Percentiles rank a stretch among this genome's conserved stretches.
Conservation (phyloP, 2,329 filamentous ascomycete species). For the Penicillium decumbens region DNA sequence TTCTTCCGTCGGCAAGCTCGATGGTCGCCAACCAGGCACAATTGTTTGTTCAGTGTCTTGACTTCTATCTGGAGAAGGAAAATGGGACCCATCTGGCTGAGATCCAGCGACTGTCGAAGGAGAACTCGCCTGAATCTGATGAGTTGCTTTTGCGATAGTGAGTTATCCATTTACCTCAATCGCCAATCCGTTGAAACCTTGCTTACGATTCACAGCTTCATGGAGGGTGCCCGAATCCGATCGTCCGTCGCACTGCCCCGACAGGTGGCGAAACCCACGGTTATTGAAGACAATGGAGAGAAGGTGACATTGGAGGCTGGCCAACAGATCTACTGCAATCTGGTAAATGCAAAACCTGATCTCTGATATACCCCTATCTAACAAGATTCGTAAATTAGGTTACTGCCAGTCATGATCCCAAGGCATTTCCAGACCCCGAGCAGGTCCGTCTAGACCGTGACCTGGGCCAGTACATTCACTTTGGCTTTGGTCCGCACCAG, state of each 20-base stretch:
- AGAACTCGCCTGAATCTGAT: slow-evolving; percentile 44
- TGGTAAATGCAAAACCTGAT: slow-evolving; percentile 26
- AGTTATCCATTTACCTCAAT: slow-evolving; percentile 11
- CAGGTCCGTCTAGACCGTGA: slow-evolving; percentile 59
- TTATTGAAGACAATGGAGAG: slow-evolving; percentile 34
- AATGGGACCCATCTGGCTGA: slow-evolving; percentile 47
- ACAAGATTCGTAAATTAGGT: slow-evolving; percentile 20
- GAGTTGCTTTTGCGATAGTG: slow-evolving; percentile 51
- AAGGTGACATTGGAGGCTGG: slow-evolving; percentile 34
- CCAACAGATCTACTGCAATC: slow-evolving; percentile 34
- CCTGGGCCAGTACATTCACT: slow-evolving; percentile 59
- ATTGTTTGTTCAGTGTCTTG: slow-evolving; percentile 54
- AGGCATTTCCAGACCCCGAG: slow-evolving; percentile 37
- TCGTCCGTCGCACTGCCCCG: slow-evolving; percentile 38
- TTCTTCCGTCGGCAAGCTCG: slow-evolving; percentile 55
- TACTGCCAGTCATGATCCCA: slow-evolving; percentile 34
- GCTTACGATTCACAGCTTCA: slow-evolving; percentile 30
- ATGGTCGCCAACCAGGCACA: slow-evolving; percentile 56
- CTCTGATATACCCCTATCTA: not conserved
- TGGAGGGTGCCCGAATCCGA: slow-evolving; percentile 39
- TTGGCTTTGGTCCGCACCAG: slow-evolving; percentile 59
- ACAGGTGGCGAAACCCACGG: slow-evolving; percentile 30
- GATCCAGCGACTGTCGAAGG: slow-evolving; percentile 47
- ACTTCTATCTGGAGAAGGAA: slow-evolving; percentile 52
- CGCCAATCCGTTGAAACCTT: not conserved